Base-by-base conservation (phyloP, 495 filamentous ascomycete species). In the Podospora tetraspora region DNA sequence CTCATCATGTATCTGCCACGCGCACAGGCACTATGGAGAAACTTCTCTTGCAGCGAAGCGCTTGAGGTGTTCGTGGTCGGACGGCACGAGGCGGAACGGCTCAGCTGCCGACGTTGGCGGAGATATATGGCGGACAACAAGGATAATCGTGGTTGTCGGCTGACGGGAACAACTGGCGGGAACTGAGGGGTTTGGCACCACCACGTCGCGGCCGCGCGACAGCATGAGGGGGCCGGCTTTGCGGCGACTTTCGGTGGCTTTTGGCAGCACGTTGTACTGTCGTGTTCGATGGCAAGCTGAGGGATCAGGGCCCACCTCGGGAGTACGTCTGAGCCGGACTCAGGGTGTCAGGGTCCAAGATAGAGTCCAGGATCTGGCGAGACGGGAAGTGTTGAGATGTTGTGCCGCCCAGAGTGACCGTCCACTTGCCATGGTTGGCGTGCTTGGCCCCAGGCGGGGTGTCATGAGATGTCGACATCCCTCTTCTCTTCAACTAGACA, bases 1-100 rank as follows among this genome's bases (percentile, higher is more conserved):
- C 58, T 57, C 65, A 22, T 60, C 65, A 61, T 66, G 65, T 66
- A 66, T 66, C 65, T 66, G 65, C 57, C 29, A 61, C 30, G 43
- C 62, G 62, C 62, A 34, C 43, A 34, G 30, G 62, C 62, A 56
- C 23, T 37, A 25, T 56, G 62, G 62, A 34, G 62, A 64, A 64
- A 34, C 23, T 8, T 25, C 52, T 52, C 56, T 37, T 59, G 52
- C n/a, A 27, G n/a, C 24, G 19, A 56, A 59, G 24, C 11, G 52
- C 52, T 6, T 21, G 64, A 29, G 19, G 32, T 9, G 32, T 34
- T 52, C 13, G 30, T 34, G 30, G 61, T 12, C 9, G 19, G 29
- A 29, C 57, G 23, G 34, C 56, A 60, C 7, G 13, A 60, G 59
- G 59, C 59, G 24, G 59, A 7, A 24, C 27, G 22, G 21, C 58